Base-by-base conservation (phyloP, 192 early-diverging fungal species). In the Jimgerdemannia lactiflua region DNA sequence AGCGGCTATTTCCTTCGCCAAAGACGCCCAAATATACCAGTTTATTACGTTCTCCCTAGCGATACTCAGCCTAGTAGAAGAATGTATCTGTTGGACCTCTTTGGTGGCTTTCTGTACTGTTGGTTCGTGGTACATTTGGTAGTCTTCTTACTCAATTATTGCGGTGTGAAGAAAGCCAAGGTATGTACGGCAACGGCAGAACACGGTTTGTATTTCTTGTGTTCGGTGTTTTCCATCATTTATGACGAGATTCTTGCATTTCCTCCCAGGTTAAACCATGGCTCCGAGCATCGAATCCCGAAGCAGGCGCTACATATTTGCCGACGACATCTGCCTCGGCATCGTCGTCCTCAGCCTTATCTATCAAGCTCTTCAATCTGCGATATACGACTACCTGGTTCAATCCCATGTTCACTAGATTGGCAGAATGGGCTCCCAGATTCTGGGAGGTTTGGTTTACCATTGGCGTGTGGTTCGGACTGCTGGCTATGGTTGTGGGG, bases 361-460 rank as follows among this genome's bases (percentile, higher is more conserved):
- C 49, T 3, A 75, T 87, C 69, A 79, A 85, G 40, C 78, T 82
- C 10, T 89, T 89, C 44, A 71, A 84, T 72, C 65, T 89, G 39
- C 79, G 84, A 2, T 85, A 83, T 72, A 83, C 85, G 18, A 88
- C 88, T 3, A 86, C 80, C 39, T 63, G 66, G 4, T 77, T 86
- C 29, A 89, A 89, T 71, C 42, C 64, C 10, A 72, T 79, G 59
- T 89, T 89, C 70, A 65, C 72, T 41, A 69, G 76, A 63, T 71
- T 85, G 3, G 83, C 82, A 6, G 78, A 78, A 40, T 14, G 71
- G 17, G 72, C 81, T 18, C 78, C 87, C 4, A 71, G 39, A 3
- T 87, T 92, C 54, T 92, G 89, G 89, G 69, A 79, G 17, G 29
- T 84, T 0, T 92, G 90, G 90, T 92, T 91, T 79, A 74, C 76